These are phyloP conservation scores for Monosporozyma servazzii DNA, from an alignment of 805 yeast genomes.

Conservation along the genomic window DNA sequence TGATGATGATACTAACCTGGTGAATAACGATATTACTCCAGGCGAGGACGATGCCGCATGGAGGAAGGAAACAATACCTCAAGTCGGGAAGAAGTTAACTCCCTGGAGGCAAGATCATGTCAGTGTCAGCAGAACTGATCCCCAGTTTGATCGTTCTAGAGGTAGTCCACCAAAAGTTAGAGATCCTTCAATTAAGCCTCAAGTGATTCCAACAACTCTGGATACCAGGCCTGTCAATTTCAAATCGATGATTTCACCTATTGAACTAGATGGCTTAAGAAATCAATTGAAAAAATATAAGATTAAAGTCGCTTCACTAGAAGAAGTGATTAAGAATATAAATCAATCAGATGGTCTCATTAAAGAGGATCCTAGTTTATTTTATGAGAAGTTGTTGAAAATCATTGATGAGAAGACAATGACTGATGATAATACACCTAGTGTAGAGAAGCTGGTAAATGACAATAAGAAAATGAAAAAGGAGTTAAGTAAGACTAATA, in stretches of 20 bases:
- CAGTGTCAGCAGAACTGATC: neutral
- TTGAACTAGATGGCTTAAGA: slow-evolving; percentile 16
- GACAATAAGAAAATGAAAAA: slow-evolving; percentile 9
- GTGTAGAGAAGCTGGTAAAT: neutral
- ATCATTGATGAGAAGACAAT: slow-evolving; percentile 15
- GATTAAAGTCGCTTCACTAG: slow-evolving; percentile 28
- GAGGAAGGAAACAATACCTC: neutral
- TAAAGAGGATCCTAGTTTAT: slow-evolving; percentile 5
- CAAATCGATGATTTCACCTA: neutral
- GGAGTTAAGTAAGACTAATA: slow-evolving; percentile 1
- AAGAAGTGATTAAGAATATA: slow-evolving; percentile 24
- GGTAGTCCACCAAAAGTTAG: neutral
- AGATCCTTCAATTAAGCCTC: neutral
- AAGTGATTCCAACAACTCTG: neutral
- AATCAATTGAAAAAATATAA: slow-evolving; percentile 36
- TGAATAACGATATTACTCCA: neutral
- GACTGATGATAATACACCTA: neutral
- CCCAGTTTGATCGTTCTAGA: neutral
- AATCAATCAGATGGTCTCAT: slow-evolving; percentile 5
- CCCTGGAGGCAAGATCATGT: neutral
- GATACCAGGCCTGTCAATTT: neutral
- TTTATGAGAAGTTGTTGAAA: slow-evolving; percentile 16
- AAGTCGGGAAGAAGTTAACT: neutral
- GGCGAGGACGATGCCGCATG: neutral
- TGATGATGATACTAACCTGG: neutral